Percentiles rank a stretch among this genome's conserved stretches.
These are phyloP conservation scores for Trichoderma oligosporum DNA, from an alignment of 2,329 filamentous ascomycete species.

Conservation along the genomic window DNA sequence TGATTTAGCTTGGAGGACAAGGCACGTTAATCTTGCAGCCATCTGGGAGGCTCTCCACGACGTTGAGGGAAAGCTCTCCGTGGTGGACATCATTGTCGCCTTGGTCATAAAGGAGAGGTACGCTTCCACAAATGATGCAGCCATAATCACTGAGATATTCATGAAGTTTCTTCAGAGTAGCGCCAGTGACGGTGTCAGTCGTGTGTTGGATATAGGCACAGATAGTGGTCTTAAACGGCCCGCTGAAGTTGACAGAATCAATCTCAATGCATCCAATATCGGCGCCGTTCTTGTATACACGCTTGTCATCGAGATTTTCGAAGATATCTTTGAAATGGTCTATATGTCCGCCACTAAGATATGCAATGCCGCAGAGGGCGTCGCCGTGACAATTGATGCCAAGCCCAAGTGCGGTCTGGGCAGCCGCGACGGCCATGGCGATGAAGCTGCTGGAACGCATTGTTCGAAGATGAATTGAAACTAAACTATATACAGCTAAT, in stretches of 20 bases:
- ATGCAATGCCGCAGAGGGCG: background rate
- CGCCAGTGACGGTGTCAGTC: background rate
- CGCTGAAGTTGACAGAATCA: background rate
- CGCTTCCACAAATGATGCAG: constrained; percentile 10
- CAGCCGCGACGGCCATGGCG: background rate
- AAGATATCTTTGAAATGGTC: background rate
- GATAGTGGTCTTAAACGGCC: background rate
- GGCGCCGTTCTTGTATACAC: constrained; percentile 4
- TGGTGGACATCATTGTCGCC: constrained; percentile 10
- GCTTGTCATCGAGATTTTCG: constrained; percentile 4
- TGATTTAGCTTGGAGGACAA: background rate
- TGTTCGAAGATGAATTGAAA: background rate
- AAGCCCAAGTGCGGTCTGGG: background rate
- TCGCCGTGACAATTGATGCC: constrained; percentile 15
- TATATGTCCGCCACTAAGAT: constrained; percentile 1
- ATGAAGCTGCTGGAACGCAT: constrained; percentile 5
- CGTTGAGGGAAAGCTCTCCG: constrained; percentile 12
- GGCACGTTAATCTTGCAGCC: constrained; percentile 1
- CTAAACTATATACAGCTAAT: background rate
- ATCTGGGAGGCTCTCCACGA: constrained; percentile 10
- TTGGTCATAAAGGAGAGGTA: constrained; percentile 8
- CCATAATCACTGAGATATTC: background rate
- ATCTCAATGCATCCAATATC: background rate
- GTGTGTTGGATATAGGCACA: constrained; percentile 12
- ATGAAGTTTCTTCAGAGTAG: background rate